phyloP scores from a whole-genome alignment of 306 rosid genomes.

The Abrus precatorius region DNA sequence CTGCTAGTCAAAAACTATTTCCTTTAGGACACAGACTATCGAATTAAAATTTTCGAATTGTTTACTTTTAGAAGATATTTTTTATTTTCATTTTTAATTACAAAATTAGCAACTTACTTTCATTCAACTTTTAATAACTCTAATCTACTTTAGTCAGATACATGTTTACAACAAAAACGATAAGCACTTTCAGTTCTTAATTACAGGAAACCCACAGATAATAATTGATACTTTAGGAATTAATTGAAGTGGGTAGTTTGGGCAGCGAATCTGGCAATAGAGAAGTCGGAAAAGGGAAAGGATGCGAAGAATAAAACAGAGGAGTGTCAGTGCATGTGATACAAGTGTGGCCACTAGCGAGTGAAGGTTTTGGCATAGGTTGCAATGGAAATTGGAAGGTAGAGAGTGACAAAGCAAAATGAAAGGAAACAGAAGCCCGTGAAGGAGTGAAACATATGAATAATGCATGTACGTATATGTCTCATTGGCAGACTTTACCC shows the following conservation, averaged over 20 bases:
- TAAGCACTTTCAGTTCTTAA: background rate
- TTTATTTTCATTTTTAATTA: no score
- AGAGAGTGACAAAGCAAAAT: constrained; percentile 47
- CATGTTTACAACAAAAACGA: background rate
- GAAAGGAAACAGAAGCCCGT: constrained; percentile 71
- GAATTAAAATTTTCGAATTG: no score
- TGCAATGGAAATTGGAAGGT: background rate
- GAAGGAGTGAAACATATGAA: constrained; percentile 50
- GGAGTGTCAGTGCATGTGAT: constrained; percentile 78
- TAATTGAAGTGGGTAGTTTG: constrained; percentile 39
- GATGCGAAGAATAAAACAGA: constrained; percentile 73
- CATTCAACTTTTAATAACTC: background rate
- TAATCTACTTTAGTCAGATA: background rate
- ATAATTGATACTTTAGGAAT: constrained; percentile 24
- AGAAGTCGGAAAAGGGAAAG: constrained; percentile 46
- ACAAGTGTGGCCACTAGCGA: constrained; percentile 46
- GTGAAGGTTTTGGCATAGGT: constrained; percentile 43
- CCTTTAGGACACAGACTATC: no score
- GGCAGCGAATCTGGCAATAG: constrained; percentile 33
- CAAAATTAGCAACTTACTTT: no score
- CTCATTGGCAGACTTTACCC: constrained; percentile 38
- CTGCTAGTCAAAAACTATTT: no score
- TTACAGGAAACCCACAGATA: background rate
- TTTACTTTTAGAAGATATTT: no score
- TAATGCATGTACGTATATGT: constrained; percentile 43